Base-by-base conservation (phyloP, 768 basidiomycete species). In the Termitomyces sp. region DNA sequence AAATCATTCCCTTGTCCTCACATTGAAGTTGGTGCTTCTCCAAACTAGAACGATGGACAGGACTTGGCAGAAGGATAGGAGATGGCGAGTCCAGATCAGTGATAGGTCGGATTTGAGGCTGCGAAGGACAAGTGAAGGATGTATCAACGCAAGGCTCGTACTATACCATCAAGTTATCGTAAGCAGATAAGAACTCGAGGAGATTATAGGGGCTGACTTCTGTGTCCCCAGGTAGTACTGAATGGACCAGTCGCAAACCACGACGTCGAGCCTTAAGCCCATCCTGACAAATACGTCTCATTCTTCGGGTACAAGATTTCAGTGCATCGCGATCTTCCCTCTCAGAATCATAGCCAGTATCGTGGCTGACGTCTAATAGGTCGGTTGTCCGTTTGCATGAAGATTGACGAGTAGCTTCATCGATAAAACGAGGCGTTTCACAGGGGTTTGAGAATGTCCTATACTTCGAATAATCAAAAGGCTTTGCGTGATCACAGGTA, bases 311-410 rank as follows among this genome's bases (percentile, higher is more conserved):
- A n/a, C 16, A 14, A 24, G 16, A 37, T 20, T 5, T 12, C 5
- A 16, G 22, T 32, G 26, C 47, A n/a, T 46, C 14, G 32, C n/a
- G 18, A 33, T 33, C 44, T 50, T 65, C 59, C 4, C 53, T 53
- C 32, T 61, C 64, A 46, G 64, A 65, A 3, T 65, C 55, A 51
- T 65, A 65, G 42, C 64, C 62, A 2, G 34, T 24, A 42, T 65
- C 57, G 10, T 55, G 42, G 24, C 24, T 47, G 22, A 39, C 36
- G 7, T 43, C 36, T n/a, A 40, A 20, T 33, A 55, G 24, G 27
- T 58, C 56, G 16, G 24, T 36, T 20, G 22, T 33, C 54, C 32
- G 43, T 26, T 37, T 50, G n/a, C 39, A 49, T 10, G 40, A 32
- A 20, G 40, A 30, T 24, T 53, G 59, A 40, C 53, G 60, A 6